Evolutionary conservation across 805 yeast genomes (phyloP), one percentile per base, ranked within the genome.

Genomic region (Starmerella stellata): DNA sequence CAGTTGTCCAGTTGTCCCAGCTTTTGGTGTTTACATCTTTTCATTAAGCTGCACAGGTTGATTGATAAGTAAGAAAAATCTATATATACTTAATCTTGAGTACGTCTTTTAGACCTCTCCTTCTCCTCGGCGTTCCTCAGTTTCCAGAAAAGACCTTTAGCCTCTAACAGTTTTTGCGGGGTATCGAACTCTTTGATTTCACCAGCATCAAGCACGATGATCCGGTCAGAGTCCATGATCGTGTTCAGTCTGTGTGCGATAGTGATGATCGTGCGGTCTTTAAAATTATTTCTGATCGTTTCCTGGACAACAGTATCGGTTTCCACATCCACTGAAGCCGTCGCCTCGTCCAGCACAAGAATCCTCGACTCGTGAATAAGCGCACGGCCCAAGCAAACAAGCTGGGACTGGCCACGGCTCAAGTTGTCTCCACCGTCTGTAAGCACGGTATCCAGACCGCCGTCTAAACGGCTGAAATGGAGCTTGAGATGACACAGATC

Each of bases 181-280:
- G 74, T 47, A 44, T 77, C 93, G 56, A 76, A 78, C 56, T 81
- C 93, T 36, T 63, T 68, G 17, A 79, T 68, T 43, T 62, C 62
- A 11, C 93, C 93, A 20, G 63, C 58, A 32, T 77, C 85, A 37
- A 81, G 60, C 1, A 78, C 81, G 40, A 80, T 58, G 18, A 81
- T 75, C 43, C 69, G 66, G 52, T 81, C 93, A 46, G 76, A 74
- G 51, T 80, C 90, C 70, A 79, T 59, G 37, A 80, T 72, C 0
- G 93, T 79, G 48, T 79, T 80, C 36, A 80, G 62, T 48, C 93
- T 68, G 54, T 80, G 93, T 0, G 93, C 93, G 51, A 80, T 81
- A 0, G 93, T 78, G 45, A 80, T 56, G 44, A 81, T 78, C 0
- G 93, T 81, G 48, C 75, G 68, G 40, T 75, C 70, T 29, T 58